These are phyloP conservation scores for Phaeosphaeria sp. DNA, from an alignment of 2,329 filamentous ascomycete genomes.

Conservation along the genomic window DNA sequence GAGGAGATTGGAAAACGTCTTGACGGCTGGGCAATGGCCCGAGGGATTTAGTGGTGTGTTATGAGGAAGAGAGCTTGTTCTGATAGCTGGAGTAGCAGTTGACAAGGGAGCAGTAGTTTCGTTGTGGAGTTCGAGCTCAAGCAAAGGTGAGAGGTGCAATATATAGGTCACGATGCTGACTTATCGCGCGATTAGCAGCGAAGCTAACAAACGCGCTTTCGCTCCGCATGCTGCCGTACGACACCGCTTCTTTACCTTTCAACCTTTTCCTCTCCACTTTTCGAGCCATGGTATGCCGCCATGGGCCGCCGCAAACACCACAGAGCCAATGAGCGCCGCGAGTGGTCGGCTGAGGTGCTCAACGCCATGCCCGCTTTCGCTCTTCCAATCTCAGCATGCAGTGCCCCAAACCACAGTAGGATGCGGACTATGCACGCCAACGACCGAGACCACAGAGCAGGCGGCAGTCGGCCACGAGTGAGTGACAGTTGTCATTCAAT, in stretches of 20 bases:
- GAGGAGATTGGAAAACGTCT: slow-evolving; percentile 98
- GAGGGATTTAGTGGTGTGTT: slow-evolving; percentile 28
- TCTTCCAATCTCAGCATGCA: slow-evolving; percentile 27
- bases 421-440: slow-evolving; percentile 20
- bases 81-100: slow-evolving; percentile 12
- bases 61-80: slow-evolving; percentile 14
- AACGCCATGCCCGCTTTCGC: slow-evolving; percentile 30
- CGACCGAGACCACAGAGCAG: slow-evolving; percentile 16
- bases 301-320: slow-evolving; percentile 17
- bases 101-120: slow-evolving; percentile 6
- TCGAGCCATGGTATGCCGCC: slow-evolving; percentile 25
- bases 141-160: slow-evolving; percentile 12
- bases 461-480: neutral
- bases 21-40: slow-evolving; percentile 69
- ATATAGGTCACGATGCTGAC: slow-evolving; percentile 28
- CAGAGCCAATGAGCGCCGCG: slow-evolving; percentile 29
- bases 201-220: slow-evolving; percentile 20
- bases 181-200: slow-evolving; percentile 21
- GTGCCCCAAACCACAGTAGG: slow-evolving; percentile 25
- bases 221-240: slow-evolving; percentile 34
- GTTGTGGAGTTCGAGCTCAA: slow-evolving; percentile 17
- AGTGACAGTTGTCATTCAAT: slow-evolving; percentile 11
- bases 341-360: slow-evolving; percentile 14
- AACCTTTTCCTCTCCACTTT: slow-evolving; percentile 31
- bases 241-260: slow-evolving; percentile 39